Evolutionary conservation across 176 grass and related monocot genomes (phyloP).

Genomic region (Carex scoparia): DNA sequence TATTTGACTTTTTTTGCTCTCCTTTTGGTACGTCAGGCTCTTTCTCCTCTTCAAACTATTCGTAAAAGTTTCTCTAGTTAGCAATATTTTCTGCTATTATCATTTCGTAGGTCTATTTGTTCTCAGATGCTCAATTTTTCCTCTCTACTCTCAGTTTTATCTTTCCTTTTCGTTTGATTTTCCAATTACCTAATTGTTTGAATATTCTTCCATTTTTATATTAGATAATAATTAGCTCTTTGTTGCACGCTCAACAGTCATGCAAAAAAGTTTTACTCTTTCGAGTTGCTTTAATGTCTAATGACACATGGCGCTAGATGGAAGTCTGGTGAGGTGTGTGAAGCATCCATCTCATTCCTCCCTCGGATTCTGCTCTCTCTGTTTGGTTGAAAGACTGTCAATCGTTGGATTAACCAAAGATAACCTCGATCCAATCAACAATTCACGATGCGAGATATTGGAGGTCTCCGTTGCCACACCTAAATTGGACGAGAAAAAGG

Average conservation of each 20-base stretch:
- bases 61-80: neutral
- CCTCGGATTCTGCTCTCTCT: conserved; percentile 20
- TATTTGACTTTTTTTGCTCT: conserved; percentile 27
- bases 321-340: conserved; percentile 27
- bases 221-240: neutral
- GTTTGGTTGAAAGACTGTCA: conserved; percentile 17
- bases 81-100: neutral
- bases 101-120: neutral
- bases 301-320: conserved; percentile 20
- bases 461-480: conserved; percentile 9
- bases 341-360: conserved; percentile 24
- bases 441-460: neutral
- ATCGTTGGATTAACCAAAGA: conserved; percentile 22
- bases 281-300: neutral
- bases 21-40: neutral
- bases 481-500: neutral
- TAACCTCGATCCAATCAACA: neutral
- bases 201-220: neutral
- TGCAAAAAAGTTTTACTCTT: neutral
- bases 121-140: neutral
- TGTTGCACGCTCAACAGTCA: neutral
- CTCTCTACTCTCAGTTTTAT: neutral
- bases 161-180: neutral
- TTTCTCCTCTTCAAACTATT: neutral
- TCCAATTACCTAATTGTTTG: neutral